These are phyloP conservation scores for Komagataella mondaviorum DNA, from an alignment of 805 yeast species.

Conservation along the genomic window DNA sequence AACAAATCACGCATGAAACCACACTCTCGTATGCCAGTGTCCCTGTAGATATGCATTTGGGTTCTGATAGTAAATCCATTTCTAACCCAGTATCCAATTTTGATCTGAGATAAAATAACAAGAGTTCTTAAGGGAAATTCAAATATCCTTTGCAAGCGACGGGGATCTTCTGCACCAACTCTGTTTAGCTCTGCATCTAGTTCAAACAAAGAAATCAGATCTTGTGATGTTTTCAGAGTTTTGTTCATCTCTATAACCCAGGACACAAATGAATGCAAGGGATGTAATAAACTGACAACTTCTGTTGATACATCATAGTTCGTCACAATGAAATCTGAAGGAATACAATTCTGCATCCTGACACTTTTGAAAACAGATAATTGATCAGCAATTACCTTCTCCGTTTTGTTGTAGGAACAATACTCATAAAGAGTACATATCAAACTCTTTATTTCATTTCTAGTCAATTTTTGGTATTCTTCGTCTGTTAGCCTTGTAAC, in stretches of 20 bases:
- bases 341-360: neutral
- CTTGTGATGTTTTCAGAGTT: constrained; percentile 11
- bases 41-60: constrained; percentile 70
- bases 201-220: constrained; percentile 11
- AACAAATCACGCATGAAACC: constrained; percentile 74
- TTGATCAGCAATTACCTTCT: constrained; percentile 3
- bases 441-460: neutral
- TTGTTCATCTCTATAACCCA: constrained; percentile 51
- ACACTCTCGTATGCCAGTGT: constrained; percentile 66
- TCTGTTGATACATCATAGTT: constrained; percentile 29
- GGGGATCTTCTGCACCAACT: neutral
- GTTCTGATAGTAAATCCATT: constrained; percentile 75
- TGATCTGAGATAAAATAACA: constrained; percentile 71
- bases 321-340: constrained; percentile 8
- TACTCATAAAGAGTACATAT: neutral
- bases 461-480: neutral
- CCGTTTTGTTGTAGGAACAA: neutral
- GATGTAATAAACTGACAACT: constrained; percentile 63
- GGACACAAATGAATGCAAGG: constrained; percentile 60
- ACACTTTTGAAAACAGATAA: constrained; percentile 5
- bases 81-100: constrained; percentile 88
- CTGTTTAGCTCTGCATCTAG: neutral
- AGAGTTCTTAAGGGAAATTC: constrained; percentile 71
- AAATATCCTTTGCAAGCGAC: constrained; percentile 22
- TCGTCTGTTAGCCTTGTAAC: constrained; percentile 13